A percentile compares a stretch with the other conserved stretches of the same genome.
phyloP scores from a whole-genome alignment of 768 basidiomycete species.

The Auricularia cornea region DNA sequence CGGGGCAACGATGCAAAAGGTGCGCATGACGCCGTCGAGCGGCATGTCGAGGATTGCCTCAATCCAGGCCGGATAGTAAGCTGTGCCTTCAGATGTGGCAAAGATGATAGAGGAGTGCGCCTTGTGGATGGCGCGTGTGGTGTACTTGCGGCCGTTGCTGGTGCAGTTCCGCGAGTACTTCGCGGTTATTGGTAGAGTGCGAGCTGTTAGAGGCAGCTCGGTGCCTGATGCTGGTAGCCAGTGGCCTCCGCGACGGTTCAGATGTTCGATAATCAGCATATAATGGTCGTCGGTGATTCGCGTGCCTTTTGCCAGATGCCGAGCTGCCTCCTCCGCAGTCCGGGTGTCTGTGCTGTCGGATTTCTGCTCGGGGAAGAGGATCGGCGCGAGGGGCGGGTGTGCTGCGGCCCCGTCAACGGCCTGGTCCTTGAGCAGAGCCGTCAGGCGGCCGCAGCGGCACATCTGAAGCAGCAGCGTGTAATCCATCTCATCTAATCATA shows the following conservation, averaged over 20 bases:
- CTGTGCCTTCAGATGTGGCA: neutral
- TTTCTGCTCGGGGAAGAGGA: neutral
- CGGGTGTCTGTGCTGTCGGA: too few relatives aligned
- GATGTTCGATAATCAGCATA: neutral
- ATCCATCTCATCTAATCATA: neutral
- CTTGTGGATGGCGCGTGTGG: neutral
- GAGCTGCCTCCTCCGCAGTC: neutral
- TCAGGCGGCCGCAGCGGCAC: neutral
- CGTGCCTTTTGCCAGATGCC: neutral
- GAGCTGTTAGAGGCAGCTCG: neutral
- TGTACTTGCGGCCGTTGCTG: neutral
- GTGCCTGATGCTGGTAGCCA: neutral
- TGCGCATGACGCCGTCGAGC: neutral
- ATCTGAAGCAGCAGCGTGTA: neutral
- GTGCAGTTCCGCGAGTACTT: neutral
- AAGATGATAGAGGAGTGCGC: neutral
- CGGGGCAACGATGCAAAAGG: neutral
- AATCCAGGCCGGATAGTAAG: neutral
- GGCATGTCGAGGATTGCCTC: neutral
- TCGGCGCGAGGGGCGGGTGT: neutral
- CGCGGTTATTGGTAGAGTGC: neutral
- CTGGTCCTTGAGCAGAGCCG: neutral
- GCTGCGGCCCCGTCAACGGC: neutral
- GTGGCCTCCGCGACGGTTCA: neutral
- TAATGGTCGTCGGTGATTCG: neutral